A percentile compares a stretch with the other conserved stretches of the same genome.
Evolutionary conservation across 192 early-diverging fungal genomes (phyloP).

Genomic region (Rhizoclosmatium globosum): DNA sequence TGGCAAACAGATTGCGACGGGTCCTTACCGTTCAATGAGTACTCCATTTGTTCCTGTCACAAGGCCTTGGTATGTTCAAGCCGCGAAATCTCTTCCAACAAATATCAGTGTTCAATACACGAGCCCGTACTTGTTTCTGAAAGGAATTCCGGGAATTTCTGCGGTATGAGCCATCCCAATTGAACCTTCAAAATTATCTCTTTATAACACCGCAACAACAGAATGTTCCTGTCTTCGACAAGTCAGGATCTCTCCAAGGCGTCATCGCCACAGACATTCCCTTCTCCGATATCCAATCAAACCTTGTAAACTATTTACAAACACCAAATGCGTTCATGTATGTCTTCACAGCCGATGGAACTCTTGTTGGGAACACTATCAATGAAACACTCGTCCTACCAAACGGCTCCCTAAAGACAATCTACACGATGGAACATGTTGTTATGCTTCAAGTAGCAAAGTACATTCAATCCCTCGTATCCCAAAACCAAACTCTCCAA

Average conservation of each 20-base stretch:
- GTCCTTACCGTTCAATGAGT: neutral
- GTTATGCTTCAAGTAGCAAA: neutral
- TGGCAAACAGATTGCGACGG: neutral
- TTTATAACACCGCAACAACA: too few species aligned
- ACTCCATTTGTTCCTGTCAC: neutral
- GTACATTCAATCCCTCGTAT: neutral
- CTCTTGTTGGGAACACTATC: neutral
- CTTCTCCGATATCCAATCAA: neutral
- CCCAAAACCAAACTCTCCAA: neutral
- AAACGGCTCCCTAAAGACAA: neutral
- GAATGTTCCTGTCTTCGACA: too few species aligned
- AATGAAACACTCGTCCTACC: neutral
- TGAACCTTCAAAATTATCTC: too few species aligned
- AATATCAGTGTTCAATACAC: neutral
- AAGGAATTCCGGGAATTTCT: neutral
- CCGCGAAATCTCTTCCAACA: neutral
- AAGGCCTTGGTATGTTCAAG: neutral
- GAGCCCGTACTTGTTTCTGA: neutral
- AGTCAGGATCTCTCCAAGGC: too few species aligned
- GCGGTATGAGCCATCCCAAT: too few species aligned
- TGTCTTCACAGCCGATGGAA: neutral
- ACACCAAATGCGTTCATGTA: neutral
- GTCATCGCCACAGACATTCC: neutral
- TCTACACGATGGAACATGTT: neutral
- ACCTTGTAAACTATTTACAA: neutral